Conservation (phyloP, 768 basidiomycete species). For the Zangia roseola region DNA sequence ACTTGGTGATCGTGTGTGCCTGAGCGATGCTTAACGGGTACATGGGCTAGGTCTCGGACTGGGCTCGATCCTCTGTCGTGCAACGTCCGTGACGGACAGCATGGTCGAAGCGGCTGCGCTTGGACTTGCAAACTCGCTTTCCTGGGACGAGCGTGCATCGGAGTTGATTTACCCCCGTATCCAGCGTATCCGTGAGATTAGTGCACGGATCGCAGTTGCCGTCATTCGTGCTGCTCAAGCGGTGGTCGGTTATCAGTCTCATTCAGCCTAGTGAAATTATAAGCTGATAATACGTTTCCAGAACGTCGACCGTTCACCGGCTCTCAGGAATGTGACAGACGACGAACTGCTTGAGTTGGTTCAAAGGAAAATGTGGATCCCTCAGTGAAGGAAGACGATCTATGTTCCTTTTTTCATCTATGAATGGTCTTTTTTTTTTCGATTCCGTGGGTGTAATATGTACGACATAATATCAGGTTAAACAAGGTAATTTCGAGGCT, state of each 20-base stretch:
- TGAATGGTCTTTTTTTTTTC: neutral
- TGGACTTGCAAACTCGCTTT: slow-evolving; percentile 75
- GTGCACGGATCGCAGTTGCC: slow-evolving; percentile 63
- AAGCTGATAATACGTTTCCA: slow-evolving; percentile 21
- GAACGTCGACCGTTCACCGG: slow-evolving; percentile 53
- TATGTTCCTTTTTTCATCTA: too few species aligned
- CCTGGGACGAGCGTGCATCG: slow-evolving; percentile 57
- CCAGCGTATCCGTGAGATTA: slow-evolving; percentile 84
- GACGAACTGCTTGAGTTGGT: slow-evolving; percentile 53
- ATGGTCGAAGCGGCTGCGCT: slow-evolving; percentile 90
- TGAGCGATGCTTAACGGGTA: neutral
- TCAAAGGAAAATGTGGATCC: slow-evolving; percentile 72
- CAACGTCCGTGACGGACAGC: slow-evolving; percentile 68
- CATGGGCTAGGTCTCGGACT: slow-evolving; percentile 47
- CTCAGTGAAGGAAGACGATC: slow-evolving; percentile 28
- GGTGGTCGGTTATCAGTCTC: slow-evolving; percentile 46
- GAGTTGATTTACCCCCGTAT: slow-evolving; percentile 83
- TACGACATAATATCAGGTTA: slow-evolving; percentile 1
- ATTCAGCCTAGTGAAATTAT: slow-evolving; percentile 17
- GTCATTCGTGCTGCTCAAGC: slow-evolving; percentile 83
- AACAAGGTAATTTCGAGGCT: slow-evolving; percentile 2
- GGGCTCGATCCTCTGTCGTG: slow-evolving; percentile 70
- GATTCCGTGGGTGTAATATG: neutral
- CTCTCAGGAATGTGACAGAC: slow-evolving; percentile 59
- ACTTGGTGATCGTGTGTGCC: neutral